phyloP scores from a whole-genome alignment of 306 rosid species.

The Trifolium pratense region DNA sequence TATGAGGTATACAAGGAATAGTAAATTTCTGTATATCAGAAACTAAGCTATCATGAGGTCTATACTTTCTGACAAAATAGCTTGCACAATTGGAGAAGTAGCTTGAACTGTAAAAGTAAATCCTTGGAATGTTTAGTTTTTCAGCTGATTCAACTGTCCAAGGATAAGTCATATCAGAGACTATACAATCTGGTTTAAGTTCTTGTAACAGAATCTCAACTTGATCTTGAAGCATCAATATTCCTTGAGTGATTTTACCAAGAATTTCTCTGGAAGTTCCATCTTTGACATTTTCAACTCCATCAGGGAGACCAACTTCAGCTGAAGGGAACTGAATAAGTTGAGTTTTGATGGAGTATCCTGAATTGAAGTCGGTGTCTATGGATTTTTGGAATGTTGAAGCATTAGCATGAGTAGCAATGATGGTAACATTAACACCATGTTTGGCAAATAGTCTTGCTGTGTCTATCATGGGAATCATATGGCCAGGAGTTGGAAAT shows the following conservation, averaged over 20 bases:
- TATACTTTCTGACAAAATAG: conserved; percentile 11
- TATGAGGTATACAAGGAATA: conserved; percentile 29
- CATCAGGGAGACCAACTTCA: conserved; percentile 37
- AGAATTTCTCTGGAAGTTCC: conserved; percentile 9
- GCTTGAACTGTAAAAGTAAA: conserved; percentile 42
- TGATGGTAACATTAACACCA: conserved; percentile 41
- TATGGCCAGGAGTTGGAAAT: conserved; percentile 42
- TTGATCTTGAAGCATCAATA: conserved; percentile 23
- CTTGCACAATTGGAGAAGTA: conserved; percentile 22
- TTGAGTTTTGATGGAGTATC: conserved; percentile 32
- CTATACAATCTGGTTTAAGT: conserved; percentile 35
- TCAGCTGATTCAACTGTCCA: conserved; percentile 48
- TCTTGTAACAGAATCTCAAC: conserved; percentile 33
- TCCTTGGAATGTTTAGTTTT: conserved; percentile 43
- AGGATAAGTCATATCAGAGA: conserved; percentile 17
- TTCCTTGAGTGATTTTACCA: neutral
- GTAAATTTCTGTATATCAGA: conserved; percentile 33
- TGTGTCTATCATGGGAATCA: conserved; percentile 42
- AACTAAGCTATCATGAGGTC: conserved; percentile 23
- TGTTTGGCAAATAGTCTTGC: conserved; percentile 46
- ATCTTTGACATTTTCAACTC: conserved; percentile 37
- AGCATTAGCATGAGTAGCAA: conserved; percentile 43
- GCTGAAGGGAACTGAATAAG: conserved; percentile 35
- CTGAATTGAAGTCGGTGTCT: conserved; percentile 38
- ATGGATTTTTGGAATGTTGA: conserved; percentile 19